Evolutionary conservation across 73 alveolate genomes (phyloP), one percentile per base, ranked within the genome.

Genomic region (Diophrys appendiculata): DNA sequence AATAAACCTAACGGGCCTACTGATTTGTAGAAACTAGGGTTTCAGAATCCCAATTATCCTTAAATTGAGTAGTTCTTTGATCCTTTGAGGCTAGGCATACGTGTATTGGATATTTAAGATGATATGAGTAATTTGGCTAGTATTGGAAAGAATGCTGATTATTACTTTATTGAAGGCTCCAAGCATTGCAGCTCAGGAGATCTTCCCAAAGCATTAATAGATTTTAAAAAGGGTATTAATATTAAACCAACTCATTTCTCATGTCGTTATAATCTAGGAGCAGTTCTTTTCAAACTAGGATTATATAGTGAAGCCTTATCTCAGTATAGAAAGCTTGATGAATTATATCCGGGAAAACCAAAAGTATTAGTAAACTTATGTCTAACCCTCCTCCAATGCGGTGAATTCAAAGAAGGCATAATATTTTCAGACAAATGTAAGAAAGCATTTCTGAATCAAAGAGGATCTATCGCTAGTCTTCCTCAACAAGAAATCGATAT

Each of bases 141-240:
- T 11, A 67, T 82, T 11, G 90, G 90, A 13, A 82, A 82, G 69
- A 82, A 73, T 82, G 90, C 90, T 25, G 90, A 82, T 54, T 82
- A 82, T 68, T 82, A 71, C 71, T 82, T 82, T 65, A 28, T 82
- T n/a, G 69, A 82, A 65, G 90, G 85, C 34, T 82, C 34, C 65
- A 82, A 82, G 55, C 65, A 33, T 54, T 3, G 54, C 14, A 34
- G 53, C 27, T 30, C 33, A 27, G 74, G 65, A 25, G 90, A 82
- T 11, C 67, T 52, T 65, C 77, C 90, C 0, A 72, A 82, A n/a
- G 56, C 90, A 25, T 53, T 82, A 26, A 53, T 54, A 26, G 55
- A 53, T 25, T 82, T 71, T 82, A 23, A 33, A 25, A 82, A 82
- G 30, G 90, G 90, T 55, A 24, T 82, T 18, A 77, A 69, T 26